These are phyloP conservation scores for Saccharomycopsis guyanensis DNA, from an alignment of 805 yeast species.

Conservation along the genomic window DNA sequence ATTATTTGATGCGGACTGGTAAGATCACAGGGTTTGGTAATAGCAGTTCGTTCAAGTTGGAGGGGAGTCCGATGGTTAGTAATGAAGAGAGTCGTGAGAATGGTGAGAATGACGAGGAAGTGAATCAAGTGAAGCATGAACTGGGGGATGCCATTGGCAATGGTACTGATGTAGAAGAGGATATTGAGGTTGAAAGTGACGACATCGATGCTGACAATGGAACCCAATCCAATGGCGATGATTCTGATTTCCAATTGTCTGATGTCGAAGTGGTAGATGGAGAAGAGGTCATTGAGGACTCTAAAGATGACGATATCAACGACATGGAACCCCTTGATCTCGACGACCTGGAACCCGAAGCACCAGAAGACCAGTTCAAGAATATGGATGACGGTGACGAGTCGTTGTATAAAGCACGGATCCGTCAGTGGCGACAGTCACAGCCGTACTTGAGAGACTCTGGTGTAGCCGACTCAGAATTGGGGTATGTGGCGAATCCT, in stretches of 20 bases:
- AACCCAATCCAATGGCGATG: slow-evolving; percentile 25
- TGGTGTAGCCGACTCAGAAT: slow-evolving; percentile 32
- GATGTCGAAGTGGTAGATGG: slow-evolving; percentile 15
- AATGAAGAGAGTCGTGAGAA: slow-evolving; percentile 18
- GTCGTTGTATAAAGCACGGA: slow-evolving; percentile 47
- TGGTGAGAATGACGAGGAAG: slow-evolving; percentile 21
- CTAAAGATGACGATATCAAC: slow-evolving; percentile 23
- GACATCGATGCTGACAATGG: slow-evolving; percentile 24
- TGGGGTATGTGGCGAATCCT: slow-evolving; percentile 60
- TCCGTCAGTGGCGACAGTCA: slow-evolving; percentile 49
- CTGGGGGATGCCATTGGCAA: slow-evolving; percentile 22
- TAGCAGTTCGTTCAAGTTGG: slow-evolving; percentile 44
- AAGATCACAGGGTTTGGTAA: slow-evolving; percentile 90
- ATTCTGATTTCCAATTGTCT: slow-evolving; percentile 12
- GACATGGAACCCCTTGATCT: slow-evolving; percentile 21
- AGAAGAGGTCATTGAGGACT: slow-evolving; percentile 19
- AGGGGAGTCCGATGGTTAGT: slow-evolving; percentile 27
- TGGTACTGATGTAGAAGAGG: slow-evolving; percentile 24
- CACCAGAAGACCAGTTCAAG: slow-evolving; percentile 23
- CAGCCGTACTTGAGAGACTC: slow-evolving; percentile 28
- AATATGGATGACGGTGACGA: slow-evolving; percentile 82
- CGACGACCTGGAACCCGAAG: slow-evolving; percentile 19
- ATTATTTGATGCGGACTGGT: slow-evolving; percentile 80
- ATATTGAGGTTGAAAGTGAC: slow-evolving; percentile 25
- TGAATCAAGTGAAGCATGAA: slow-evolving; percentile 3